Conservation (phyloP, 148 eudicot species). For the Polygonum maritimum region DNA sequence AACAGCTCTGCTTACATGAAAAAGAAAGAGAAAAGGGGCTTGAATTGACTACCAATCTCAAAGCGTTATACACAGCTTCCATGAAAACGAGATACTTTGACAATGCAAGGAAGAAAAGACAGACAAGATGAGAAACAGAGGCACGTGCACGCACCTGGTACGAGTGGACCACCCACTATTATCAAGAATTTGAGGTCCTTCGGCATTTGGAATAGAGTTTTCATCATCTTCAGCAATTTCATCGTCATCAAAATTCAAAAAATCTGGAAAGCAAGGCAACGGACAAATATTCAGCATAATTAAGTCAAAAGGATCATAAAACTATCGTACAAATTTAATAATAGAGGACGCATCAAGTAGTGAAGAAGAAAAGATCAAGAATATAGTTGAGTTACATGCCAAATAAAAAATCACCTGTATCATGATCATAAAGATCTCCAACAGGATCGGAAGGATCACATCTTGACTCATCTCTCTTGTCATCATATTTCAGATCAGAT, state of each 20-base stretch:
- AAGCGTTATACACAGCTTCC: not conserved
- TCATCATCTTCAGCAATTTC: conserved; percentile 59
- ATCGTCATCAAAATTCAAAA: conserved; percentile 84
- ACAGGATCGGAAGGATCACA: conserved; percentile 36
- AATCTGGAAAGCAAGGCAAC: conserved; percentile 33
- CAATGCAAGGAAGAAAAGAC: not conserved
- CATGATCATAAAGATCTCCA: conserved; percentile 38
- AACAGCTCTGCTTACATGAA: conserved; percentile 56
- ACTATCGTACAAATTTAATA: not conserved
- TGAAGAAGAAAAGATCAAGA: not conserved
- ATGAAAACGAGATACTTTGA: not conserved
- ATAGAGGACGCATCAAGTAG: not conserved
- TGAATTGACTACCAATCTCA: not conserved
- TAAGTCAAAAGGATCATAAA: not conserved
- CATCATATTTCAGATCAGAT: conserved; percentile 28
- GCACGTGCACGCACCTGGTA: conserved; percentile 59
- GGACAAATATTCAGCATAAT: not conserved
- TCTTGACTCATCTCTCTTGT: conserved; percentile 25
- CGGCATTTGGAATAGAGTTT: conserved; percentile 44
- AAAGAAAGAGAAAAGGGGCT: not conserved
- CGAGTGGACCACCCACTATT: conserved; percentile 99
- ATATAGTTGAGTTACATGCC: not conserved
- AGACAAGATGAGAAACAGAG: conserved; percentile 1
- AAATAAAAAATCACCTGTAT: conserved; percentile 61
- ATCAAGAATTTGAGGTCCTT: conserved; percentile 47